Base-by-base conservation (phyloP, 129 eudicot genomes). In the Saussurea involucrata region DNA sequence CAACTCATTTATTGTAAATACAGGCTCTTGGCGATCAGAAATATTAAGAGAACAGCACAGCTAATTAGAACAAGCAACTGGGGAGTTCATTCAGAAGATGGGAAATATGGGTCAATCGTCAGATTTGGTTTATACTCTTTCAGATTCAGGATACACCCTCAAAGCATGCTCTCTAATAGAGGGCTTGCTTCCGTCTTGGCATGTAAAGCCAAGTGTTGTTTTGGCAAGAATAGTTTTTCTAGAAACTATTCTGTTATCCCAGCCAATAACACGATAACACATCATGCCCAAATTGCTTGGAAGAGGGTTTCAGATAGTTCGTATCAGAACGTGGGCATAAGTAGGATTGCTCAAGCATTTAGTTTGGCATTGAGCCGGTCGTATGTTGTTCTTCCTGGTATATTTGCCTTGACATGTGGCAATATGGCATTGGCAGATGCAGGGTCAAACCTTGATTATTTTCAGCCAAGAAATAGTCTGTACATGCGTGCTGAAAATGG, bases 231-330 rank as follows among this genome's bases (percentile, higher is more conserved):
- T 73, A 79, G 78, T 58, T 78, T 63, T 79, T 31, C 69, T 67
- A 84, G 82, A 84, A 80, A 66, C 63, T 87, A 68, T 78, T 74
- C 90, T 24, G 37, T 63, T 6, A 25, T 64, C 61, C 46, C 92
- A 44, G 60, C 81, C 25, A 83, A 85, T 78, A 86, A 80, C 42
- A 73, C 86, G 27, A 69, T 93, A 73, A 75, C 87, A 53, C 87
- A 85, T 71, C 88, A 77, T 80, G 97, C 95, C 37, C 92, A 84
- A 80, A 69, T 80, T 83, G 87, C 89, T 71, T 93, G 96, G 97
- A 90, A 84, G 82, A 88, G 81, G 68, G 63, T 93, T 68, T 78
- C 85, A 11, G 76, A 53, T n/a, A 40, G 74, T 42, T 73, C 81
- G 46, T 29, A 53, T 73, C 70, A 33, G 31, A 74, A 82, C 9